Percentiles rank a stretch among this genome's conserved stretches.
Evolutionary conservation across 345 rosid genomes (phyloP).

Genomic region (Corymbia maculata): DNA sequence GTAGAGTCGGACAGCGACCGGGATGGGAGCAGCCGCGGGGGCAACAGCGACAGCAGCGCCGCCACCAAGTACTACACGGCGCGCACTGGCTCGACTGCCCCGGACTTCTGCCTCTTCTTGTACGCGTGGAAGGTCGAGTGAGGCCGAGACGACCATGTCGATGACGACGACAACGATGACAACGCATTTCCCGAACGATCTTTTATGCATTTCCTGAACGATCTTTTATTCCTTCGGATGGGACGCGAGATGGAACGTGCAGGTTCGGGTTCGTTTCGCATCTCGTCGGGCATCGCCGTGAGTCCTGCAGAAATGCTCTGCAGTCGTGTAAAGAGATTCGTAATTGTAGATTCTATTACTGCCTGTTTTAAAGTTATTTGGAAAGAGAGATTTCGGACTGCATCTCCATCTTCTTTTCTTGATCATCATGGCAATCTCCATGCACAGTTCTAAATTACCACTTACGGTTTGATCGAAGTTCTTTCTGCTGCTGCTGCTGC

Average conservation of each 20-base stretch:
- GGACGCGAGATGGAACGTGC: background rate
- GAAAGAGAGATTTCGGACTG: background rate
- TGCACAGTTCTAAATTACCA: background rate
- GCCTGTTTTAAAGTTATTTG: background rate
- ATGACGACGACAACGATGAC: background rate
- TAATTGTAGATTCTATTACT: background rate
- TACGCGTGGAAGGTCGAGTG: conserved; percentile 85
- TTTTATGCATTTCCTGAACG: too few species aligned
- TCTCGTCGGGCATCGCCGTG: background rate
- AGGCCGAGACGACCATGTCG: conserved; percentile 3
- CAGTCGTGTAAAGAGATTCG: background rate
- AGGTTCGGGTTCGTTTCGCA: background rate
- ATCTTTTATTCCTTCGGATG: background rate
- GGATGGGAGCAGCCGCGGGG: conserved; percentile 34
- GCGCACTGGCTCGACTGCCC: conserved; percentile 14
- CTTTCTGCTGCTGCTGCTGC: background rate
- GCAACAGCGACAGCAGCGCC: conserved; percentile 43
- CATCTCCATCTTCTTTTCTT: background rate
- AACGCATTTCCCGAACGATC: conserved; percentile 6
- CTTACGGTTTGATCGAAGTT: background rate
- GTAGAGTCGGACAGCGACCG: conserved; percentile 44
- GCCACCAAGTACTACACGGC: conserved; percentile 58
- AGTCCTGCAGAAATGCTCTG: background rate
- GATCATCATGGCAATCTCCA: background rate
- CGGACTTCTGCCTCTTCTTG: conserved; percentile 76